Evolutionary conservation across 2,329 filamentous ascomycete genomes (phyloP), one percentile per base, ranked within the genome.

Genomic region (Sarocladiaceae sp.): DNA sequence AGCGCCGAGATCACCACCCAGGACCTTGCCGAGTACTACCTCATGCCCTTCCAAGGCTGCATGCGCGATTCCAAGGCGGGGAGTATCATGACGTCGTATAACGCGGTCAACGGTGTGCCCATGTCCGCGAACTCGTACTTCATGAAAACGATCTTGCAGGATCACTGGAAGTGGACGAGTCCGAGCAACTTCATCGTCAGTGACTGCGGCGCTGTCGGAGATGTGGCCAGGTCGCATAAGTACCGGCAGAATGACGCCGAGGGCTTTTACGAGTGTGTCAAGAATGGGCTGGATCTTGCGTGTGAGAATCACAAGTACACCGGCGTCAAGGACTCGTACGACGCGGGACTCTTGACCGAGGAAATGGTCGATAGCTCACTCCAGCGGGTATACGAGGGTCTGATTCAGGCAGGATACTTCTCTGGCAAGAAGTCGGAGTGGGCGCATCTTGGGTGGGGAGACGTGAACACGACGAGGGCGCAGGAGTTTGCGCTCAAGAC

Each of bases 1-100:
- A 66, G 82, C 55, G 72, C 78, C 7, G 62, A 69, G 9, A 73
- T 82, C 47, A 65, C 67, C 11, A 61, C 67, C 31, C 80, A 84
- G 51, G 82, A 85, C 48, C 62, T 85, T 2, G 69, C 72, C 0
- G 81, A 84, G 53, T 85, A 84, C 60, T 85, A 82, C 53, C 67
- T 82, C 29, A 78, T 75, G 1, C 72, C 80, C 0, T 85, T 85
- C 62, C 68, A 80, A 53, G 69, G 70, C 56, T 83, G 80, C 58
- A 76, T 72, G 37, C 66, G 73, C 7, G 74, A 80, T 53, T 68
- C 71, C 2, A 67, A 69, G 33, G 73, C 73, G 2, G 66, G 70
- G 13, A 80, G 77, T 29, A 66, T 80, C 50, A 80, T 80, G 76
- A 79, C 75, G 51, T 72, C 69, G 1, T 80, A 80, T 56, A 80